A percentile compares a stretch with the other conserved stretches of the same genome.
Evolutionary conservation across 2,329 filamentous ascomycete genomes (phyloP).

Genomic region (Phialocephala subalpina): DNA sequence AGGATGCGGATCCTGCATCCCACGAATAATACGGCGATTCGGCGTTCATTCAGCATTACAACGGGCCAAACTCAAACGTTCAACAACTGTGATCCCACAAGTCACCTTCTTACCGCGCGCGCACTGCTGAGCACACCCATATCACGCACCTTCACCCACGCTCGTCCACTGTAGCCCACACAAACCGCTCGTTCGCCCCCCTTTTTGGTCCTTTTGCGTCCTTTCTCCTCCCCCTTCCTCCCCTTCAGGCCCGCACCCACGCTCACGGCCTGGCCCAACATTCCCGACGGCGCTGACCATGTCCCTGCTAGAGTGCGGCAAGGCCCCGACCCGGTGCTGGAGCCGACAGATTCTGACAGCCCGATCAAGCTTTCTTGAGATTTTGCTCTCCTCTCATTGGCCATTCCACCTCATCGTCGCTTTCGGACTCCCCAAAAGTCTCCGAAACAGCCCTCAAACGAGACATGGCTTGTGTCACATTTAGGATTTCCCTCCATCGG

Average conservation of each 20-base stretch:
- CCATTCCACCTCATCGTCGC: background rate
- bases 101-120: slow-evolving; percentile 7
- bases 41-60: background rate
- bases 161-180: background rate
- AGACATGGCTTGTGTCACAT: slow-evolving; percentile 33
- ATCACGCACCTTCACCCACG: slow-evolving; percentile 1
- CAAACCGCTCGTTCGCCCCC: background rate
- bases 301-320: background rate
- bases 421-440: slow-evolving; percentile 21
- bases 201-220: background rate
- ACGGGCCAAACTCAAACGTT: slow-evolving; percentile 5
- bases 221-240: background rate
- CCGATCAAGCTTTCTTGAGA: too few relatives aligned
- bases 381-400: background rate
- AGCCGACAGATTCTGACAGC: background rate
- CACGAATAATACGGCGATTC: slow-evolving; percentile 5
- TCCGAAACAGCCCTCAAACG: slow-evolving; percentile 43
- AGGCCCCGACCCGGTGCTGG: background rate
- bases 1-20: background rate
- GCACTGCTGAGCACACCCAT: background rate
- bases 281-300: slow-evolving; percentile 1
- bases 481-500: slow-evolving; percentile 12
- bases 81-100: slow-evolving; percentile 3
- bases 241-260: background rate
- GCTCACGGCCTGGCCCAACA: background rate